Conservation (phyloP, 768 basidiomycete genomes). For the Porphyrellus cyaneotinctus region DNA sequence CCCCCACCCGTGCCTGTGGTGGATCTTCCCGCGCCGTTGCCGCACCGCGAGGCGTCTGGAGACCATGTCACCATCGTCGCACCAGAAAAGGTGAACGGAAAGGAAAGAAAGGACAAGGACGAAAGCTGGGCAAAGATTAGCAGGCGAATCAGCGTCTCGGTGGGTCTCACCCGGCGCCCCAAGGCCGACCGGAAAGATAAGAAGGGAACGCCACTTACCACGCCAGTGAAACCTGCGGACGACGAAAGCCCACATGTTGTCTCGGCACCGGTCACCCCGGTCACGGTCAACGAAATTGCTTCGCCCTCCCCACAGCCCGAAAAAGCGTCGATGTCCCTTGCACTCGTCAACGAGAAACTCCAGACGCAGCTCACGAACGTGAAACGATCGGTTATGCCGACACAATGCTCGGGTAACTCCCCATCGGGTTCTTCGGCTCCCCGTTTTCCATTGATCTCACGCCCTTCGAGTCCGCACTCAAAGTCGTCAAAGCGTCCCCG, state of each 20-base stretch:
- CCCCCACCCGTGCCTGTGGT: conserved; percentile 3
- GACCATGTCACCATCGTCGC: conserved; percentile 36
- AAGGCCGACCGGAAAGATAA: conserved; percentile 39
- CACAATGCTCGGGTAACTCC: conserved; percentile 20
- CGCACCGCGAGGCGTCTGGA: conserved; percentile 17
- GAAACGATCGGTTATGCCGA: conserved; percentile 23
- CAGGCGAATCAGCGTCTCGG: conserved; percentile 56
- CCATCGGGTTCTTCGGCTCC: conserved; percentile 16
- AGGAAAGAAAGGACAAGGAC: conserved; percentile 38
- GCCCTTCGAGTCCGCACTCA: conserved; percentile 32
- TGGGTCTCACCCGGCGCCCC: conserved; percentile 39
- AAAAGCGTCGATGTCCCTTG: conserved; percentile 21
- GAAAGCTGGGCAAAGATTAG: conserved; percentile 62
- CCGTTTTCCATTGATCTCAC: conserved; percentile 24
- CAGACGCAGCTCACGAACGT: conserved; percentile 24
- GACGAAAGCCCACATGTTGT: conserved; percentile 7
- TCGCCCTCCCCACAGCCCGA: conserved; percentile 9
- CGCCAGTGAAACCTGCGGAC: conserved; percentile 30
- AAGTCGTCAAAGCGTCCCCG: conserved; percentile 42
- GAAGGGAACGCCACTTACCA: conserved; percentile 14
- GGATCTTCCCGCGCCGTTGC: conserved; percentile 3
- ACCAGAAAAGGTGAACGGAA: conserved; percentile 31
- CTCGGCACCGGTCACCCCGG: conserved; percentile 9
- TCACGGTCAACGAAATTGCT: conserved; percentile 1
- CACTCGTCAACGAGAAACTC: conserved; percentile 25